Evolutionary conservation across 2,329 filamentous ascomycete species (phyloP).

Genomic region (Aspergillus eucalypticola): DNA sequence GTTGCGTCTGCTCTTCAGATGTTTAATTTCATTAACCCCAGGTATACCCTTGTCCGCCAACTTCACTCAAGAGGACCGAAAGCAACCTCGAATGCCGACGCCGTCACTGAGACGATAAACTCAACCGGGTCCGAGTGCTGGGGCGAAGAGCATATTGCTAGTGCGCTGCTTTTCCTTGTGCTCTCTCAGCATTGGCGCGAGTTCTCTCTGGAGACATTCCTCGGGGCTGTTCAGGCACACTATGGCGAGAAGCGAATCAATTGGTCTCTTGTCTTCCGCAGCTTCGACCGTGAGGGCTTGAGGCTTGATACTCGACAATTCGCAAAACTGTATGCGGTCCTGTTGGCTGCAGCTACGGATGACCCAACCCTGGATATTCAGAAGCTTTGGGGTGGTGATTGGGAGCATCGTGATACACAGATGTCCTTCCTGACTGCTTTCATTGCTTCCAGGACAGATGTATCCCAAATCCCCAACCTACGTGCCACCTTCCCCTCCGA

Average conservation of each 20-base stretch:
- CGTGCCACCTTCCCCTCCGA: constrained; percentile 71
- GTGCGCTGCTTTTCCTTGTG: constrained; percentile 71
- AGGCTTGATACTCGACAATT: constrained; percentile 80
- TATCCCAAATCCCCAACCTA: constrained; percentile 79
- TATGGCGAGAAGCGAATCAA: constrained; percentile 58
- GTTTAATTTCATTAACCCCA: constrained; percentile 45
- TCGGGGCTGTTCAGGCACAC: constrained; percentile 59
- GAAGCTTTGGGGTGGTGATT: constrained; percentile 82
- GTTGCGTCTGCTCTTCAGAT: constrained; percentile 48
- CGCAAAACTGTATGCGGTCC: constrained; percentile 73
- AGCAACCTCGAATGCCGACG: constrained; percentile 74
- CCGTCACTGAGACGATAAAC: constrained; percentile 61
- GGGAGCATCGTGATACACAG: constrained; percentile 84
- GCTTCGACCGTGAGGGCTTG: constrained; percentile 78
- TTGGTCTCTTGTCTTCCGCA: constrained; percentile 70
- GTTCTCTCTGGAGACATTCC: constrained; percentile 68
- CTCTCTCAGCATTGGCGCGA: constrained; percentile 63
- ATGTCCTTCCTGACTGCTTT: constrained; percentile 92
- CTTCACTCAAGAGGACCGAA: constrained; percentile 74
- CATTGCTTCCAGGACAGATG: constrained; percentile 75
- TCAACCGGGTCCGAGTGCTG: constrained; percentile 64
- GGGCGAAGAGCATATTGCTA: constrained; percentile 78
- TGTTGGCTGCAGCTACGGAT: constrained; percentile 69
- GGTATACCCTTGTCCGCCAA: constrained; percentile 54
- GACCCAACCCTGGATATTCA: constrained; percentile 76